Conservation (phyloP, 352 stramenopile species). For the Phytophthora quininea region DNA sequence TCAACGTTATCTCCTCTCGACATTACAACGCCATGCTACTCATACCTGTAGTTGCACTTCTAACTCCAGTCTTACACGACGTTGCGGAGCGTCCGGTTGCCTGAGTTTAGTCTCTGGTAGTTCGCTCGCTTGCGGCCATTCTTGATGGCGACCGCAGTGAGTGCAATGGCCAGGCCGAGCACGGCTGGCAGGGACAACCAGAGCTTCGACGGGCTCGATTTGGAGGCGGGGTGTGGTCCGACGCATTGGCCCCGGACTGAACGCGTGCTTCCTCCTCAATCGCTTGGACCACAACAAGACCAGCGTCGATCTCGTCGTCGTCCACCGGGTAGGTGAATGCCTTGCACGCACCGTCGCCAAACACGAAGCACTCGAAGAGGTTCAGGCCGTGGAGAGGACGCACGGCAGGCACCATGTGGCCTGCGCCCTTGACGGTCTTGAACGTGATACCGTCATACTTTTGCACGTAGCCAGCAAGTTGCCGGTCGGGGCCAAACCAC, state of each 20-base stretch:
- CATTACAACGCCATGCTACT: neutral
- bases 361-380: conserved; percentile 88
- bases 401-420: conserved; percentile 89
- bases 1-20: neutral
- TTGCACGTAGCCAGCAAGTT: conserved; percentile 89
- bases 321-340: conserved; percentile 72
- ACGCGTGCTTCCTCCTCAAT: neutral
- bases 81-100: conserved; percentile 18
- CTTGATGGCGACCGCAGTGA: conserved; percentile 47
- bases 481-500: conserved; percentile 77
- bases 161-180: conserved; percentile 31
- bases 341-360: conserved; percentile 54
- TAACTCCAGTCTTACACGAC: conserved; percentile 22
- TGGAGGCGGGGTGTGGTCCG: neutral
- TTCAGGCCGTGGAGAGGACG: conserved; percentile 76
- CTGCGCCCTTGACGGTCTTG: conserved; percentile 92
- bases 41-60: neutral
- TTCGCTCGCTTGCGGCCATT: conserved; percentile 48
- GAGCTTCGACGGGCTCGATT: conserved; percentile 4
- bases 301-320: conserved; percentile 64
- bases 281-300: conserved; percentile 19
- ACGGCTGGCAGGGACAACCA: conserved; percentile 35
- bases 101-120: conserved; percentile 55
- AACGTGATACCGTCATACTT: conserved; percentile 89
- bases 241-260: conserved; percentile 9